Conservation (phyloP, 2,329 filamentous ascomycete species). For the Nigrospora oryzae region DNA sequence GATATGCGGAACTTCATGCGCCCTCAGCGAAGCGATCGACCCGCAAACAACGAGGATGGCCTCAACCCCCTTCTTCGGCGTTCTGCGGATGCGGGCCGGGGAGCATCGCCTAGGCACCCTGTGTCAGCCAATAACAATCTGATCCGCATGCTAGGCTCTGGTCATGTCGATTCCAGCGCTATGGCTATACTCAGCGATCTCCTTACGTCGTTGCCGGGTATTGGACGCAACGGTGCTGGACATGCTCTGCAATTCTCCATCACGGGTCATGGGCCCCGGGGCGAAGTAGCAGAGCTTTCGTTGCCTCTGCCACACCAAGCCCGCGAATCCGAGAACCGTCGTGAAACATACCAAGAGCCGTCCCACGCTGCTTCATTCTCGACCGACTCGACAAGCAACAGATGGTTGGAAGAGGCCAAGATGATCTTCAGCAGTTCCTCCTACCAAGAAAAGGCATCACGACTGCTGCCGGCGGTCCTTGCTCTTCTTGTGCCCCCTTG, state of each 20-base stretch:
- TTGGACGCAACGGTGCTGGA: slow-evolving; percentile 36
- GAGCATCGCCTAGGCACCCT: slow-evolving; percentile 37
- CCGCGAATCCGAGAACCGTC: slow-evolving; percentile 38
- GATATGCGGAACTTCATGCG: slow-evolving; percentile 33
- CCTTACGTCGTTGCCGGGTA: slow-evolving; percentile 41
- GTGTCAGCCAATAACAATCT: slow-evolving; percentile 33
- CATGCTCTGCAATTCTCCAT: slow-evolving; percentile 54
- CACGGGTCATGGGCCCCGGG: slow-evolving; percentile 35
- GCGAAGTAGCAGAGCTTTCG: slow-evolving; percentile 43
- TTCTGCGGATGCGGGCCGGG: slow-evolving; percentile 30
- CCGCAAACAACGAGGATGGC: slow-evolving; percentile 65
- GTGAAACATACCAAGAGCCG: slow-evolving; percentile 49
- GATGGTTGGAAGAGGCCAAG: slow-evolving; percentile 85
- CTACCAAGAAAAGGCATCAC: slow-evolving; percentile 60
- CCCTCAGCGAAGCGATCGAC: slow-evolving; percentile 43
- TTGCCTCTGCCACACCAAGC: slow-evolving; percentile 18
- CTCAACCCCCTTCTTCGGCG: slow-evolving; percentile 80
- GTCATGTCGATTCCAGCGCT: slow-evolving; percentile 34
- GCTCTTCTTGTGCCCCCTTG: slow-evolving; percentile 74
- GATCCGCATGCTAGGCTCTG: slow-evolving; percentile 41
- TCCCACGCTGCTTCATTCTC: slow-evolving; percentile 70
- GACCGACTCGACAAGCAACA: slow-evolving; percentile 59
- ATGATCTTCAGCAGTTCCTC: slow-evolving; percentile 72
- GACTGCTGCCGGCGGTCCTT: slow-evolving; percentile 61
- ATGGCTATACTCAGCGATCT: slow-evolving; percentile 48